A percentile compares a stretch with the other conserved stretches of the same genome.
Evolutionary conservation across 345 rosid species (phyloP).

Genomic region (Arabidopsis suecica): DNA sequence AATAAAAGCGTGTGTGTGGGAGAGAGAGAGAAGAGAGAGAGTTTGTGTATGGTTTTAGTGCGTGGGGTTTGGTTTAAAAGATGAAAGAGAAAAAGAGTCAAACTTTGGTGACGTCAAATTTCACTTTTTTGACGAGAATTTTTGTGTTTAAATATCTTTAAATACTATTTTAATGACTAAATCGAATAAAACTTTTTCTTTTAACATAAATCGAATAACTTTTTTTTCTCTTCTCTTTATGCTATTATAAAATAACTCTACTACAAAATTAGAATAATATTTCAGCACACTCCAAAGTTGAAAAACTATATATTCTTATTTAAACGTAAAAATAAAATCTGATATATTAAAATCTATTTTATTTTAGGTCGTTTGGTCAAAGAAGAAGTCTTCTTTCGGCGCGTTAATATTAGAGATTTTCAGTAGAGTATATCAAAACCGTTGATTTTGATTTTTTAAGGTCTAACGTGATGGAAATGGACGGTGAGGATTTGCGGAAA

Average conservation of each 20-base stretch:
- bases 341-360: background rate
- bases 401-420: slow-evolving; percentile 26
- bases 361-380: slow-evolving; percentile 42
- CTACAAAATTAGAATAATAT: slow-evolving; percentile 33
- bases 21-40: slow-evolving; percentile 37
- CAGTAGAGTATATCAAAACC: slow-evolving; percentile 13
- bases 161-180: slow-evolving; percentile 23
- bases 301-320: slow-evolving; percentile 17
- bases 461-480: slow-evolving; percentile 5
- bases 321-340: background rate
- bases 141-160: slow-evolving; percentile 28
- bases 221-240: slow-evolving; percentile 22
- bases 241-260: slow-evolving; percentile 26
- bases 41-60: slow-evolving; percentile 50
- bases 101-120: slow-evolving; percentile 62
- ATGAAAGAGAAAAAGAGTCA: slow-evolving; percentile 63
- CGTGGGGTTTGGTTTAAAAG: slow-evolving; percentile 50
- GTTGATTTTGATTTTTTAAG: slow-evolving; percentile 5
- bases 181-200: slow-evolving; percentile 27
- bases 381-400: slow-evolving; percentile 38
- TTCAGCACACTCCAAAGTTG: slow-evolving; percentile 35
- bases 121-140: slow-evolving; percentile 42
- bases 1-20: slow-evolving; percentile 19
- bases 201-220: slow-evolving; percentile 31
- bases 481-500: slow-evolving; percentile 39